These are phyloP conservation scores for Posidonia australis DNA, from an alignment of 106 monocot genomes.

Conservation along the genomic window DNA sequence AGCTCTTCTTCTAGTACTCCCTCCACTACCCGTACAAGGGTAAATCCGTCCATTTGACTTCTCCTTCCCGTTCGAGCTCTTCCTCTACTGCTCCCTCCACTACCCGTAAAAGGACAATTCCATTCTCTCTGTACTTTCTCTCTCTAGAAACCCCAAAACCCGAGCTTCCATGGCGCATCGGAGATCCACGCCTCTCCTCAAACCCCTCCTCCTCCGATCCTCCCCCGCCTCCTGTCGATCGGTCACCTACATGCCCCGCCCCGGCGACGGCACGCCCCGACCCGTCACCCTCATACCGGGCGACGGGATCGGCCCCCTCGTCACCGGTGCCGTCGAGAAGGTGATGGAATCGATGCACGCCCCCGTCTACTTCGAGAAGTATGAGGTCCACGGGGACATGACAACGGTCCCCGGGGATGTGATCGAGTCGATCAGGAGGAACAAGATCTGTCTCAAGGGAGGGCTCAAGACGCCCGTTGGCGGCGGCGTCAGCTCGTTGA, in stretches of 20 bases:
- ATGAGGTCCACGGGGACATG: conserved; percentile 52
- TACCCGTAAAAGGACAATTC: too few relatives aligned
- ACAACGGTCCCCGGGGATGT: conserved; percentile 32
- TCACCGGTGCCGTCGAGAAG: conserved; percentile 42
- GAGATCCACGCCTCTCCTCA: conserved; percentile 26
- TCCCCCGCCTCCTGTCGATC: conserved; percentile 12
- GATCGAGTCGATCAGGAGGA: conserved; percentile 41
- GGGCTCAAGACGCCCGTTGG: conserved; percentile 44
- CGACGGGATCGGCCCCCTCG: conserved; percentile 55
- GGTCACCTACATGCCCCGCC: conserved; percentile 62
- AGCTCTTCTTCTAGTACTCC: too few relatives aligned
- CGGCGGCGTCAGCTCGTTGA: conserved; percentile 52
- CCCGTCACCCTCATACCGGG: conserved; percentile 47
- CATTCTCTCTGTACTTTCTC: neutral
- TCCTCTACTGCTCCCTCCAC: too few relatives aligned
- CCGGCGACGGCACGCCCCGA: conserved; percentile 47
- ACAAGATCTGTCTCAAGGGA: conserved; percentile 63
- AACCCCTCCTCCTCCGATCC: conserved; percentile 17
- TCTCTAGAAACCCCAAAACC: neutral
- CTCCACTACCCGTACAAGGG: too few relatives aligned
- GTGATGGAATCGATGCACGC: conserved; percentile 56
- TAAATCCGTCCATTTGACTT: too few relatives aligned
- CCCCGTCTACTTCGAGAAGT: conserved; percentile 44
- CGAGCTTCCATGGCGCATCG: conserved; percentile 19
- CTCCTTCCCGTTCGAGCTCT: too few relatives aligned